Percentiles rank a stretch among this genome's conserved stretches.
Evolutionary conservation across 2,329 filamentous ascomycete genomes (phyloP).

Genomic region (Pseudocercospora musae): DNA sequence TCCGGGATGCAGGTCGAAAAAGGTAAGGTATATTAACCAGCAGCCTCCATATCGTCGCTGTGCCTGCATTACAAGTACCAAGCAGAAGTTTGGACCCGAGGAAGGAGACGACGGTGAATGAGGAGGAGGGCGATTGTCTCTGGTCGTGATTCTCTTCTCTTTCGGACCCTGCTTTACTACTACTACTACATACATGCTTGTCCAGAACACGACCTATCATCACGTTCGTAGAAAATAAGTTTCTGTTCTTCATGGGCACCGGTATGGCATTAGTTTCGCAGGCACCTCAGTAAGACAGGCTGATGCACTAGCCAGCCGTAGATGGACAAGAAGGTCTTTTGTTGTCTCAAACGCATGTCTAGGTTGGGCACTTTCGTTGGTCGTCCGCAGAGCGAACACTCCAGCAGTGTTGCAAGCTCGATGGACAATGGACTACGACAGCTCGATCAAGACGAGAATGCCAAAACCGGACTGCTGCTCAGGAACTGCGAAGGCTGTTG

Average conservation of each 20-base stretch:
- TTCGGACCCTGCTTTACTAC: no score
- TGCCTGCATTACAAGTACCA: no score
- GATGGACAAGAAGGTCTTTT: no score
- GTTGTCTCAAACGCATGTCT: not conserved
- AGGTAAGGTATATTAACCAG: no score
- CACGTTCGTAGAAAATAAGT: not conserved
- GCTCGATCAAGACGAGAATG: not conserved
- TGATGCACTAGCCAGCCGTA: not conserved
- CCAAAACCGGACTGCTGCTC: not conserved
- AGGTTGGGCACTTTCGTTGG: not conserved
- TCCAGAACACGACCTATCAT: not conserved
- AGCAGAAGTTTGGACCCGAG: no score
- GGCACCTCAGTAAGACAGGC: not conserved
- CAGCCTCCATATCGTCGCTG: no score
- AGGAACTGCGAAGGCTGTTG: not conserved
- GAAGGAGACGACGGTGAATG: no score
- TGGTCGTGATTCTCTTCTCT: no score
- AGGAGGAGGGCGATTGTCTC: no score
- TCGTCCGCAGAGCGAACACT: not conserved
- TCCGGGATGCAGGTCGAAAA: no score
- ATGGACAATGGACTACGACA: not conserved
- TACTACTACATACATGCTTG: no score
- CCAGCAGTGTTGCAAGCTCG: not conserved
- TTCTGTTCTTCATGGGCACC: not conserved
- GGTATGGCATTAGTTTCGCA: not conserved